Base-by-base conservation (phyloP, 192 early-diverging fungal genomes). In the Coemansia erecta region DNA sequence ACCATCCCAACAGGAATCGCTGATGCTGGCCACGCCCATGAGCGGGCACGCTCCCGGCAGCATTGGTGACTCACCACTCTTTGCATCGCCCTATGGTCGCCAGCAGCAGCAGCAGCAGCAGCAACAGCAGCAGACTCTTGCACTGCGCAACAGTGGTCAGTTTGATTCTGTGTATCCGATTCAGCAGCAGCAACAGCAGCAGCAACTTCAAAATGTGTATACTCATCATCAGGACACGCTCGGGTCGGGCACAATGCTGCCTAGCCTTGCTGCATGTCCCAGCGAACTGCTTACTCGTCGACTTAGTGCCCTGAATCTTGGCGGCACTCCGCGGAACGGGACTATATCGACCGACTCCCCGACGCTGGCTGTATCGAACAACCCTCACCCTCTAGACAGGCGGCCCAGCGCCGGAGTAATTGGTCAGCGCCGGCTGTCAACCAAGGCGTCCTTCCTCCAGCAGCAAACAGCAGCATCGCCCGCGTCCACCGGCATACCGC, bases 401-500 rank as follows among this genome's bases (percentile, higher is more conserved):
- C 61, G 76, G 1, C 70, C 76, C 10, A 79, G 76, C 24, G 76
- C 63, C 12, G 76, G 76, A 21, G 76, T 79, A 42, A 79, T 79
- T 57, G 76, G 76, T 11, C 70, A 79, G 70, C 76, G 70, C 48
- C 62, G 70, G 15, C 76, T 79, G 33, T 79, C 76, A 10, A 60
- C 48, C 33, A 78, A 78, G 49, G 56, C 69, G 1, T 78, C 75
- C 15, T 72, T 79, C 41, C 53, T 52, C 6, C 69, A 70, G 37
- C 68, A 60, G 50, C 60, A 53, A 18, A 51, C 50, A 43, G 39
- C 22, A 8, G 39, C 9, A 44, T 33, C 28, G 11, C n/a, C 52
- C 7, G 52, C 33, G 19, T n/a, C 43, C 15, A n/a, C 4, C n/a
- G 19, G 17, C 8, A 15, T 56, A 2, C 58, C 68, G 37, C 74